Evolutionary conservation across 2,329 filamentous ascomycete species (phyloP), one percentile per base, ranked within the genome.

Genomic region (Laburnicola sp.): DNA sequence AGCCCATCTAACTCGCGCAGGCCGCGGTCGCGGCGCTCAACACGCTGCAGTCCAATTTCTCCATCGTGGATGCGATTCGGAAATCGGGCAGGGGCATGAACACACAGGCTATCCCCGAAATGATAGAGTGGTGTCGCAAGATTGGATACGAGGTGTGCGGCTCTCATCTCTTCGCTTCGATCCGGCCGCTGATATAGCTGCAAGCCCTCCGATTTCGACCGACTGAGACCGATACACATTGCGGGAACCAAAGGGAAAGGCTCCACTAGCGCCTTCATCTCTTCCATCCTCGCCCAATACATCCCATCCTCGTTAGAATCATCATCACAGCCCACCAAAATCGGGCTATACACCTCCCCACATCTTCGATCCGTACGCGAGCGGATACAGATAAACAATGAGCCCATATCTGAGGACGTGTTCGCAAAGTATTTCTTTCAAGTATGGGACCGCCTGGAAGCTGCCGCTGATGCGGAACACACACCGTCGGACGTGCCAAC

Each of bases 241-340:
- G 89, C 93, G 1, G 93, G 93, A 9, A 97, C 92, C 3, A 97
- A 97, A 72, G 93, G 93, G 53, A 97, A 97, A 72, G 92, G 92
- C 35, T 94, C 89, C 2, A 91, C 91, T 0, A 90, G 88, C 58
- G 88, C 92, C 7, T 93, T 92, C 70, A 82, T 91, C 21, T 90
- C 91, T 10, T 86, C 86, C 2, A 89, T 96, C 56, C 78, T 96
- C n/a, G 75, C 79, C 3, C 82, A 86, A 60, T 86, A 87, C 65
- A 71, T 77, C 2, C 68, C 75, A 2, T 63, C 76, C 64, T 51
- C 72, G 48, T 55, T 65, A 22, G 59, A 62, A 47, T 31, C 68
- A 43, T 43, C 53, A 54, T 72, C 56, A 51, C 75, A 56, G 53
- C 72, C 71, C 22, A 74, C 73, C 72, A 85, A 84, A 58, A 76